phyloP scores from a whole-genome alignment of 208 protist species.

The Trypanosomatidae sp. region DNA sequence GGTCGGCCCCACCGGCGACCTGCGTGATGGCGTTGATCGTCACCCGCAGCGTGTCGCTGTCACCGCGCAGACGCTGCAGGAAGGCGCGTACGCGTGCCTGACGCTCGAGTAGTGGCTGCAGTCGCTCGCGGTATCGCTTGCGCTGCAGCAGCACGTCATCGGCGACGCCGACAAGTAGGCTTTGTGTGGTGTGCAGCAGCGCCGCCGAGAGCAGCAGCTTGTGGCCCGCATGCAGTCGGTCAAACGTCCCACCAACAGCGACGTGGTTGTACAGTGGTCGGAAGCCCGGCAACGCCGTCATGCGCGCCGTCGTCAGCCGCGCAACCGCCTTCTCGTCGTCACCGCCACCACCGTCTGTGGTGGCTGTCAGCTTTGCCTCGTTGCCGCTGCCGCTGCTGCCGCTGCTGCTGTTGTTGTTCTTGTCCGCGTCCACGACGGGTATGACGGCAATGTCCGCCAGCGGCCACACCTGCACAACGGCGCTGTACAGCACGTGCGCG shows the following conservation, averaged over 20 bases:
- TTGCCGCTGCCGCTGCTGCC: neutral
- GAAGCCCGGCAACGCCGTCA: conserved; percentile 45
- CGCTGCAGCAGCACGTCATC: conserved; percentile 27
- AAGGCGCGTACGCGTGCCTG: conserved; percentile 28
- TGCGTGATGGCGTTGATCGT: conserved; percentile 53
- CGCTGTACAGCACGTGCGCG: conserved; percentile 40
- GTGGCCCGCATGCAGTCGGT: conserved; percentile 81
- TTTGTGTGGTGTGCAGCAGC: conserved; percentile 33
- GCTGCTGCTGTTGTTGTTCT: neutral
- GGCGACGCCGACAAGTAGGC: conserved; percentile 64
- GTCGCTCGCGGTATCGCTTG: conserved; percentile 48
- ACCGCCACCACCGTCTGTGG: neutral
- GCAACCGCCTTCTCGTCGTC: neutral
- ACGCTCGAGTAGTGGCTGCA: conserved; percentile 59
- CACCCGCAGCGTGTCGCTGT: conserved; percentile 44
- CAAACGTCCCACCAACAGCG: conserved; percentile 84
- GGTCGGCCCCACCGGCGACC: conserved; percentile 50
- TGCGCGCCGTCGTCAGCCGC: neutral
- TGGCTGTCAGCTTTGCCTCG: conserved; percentile 2
- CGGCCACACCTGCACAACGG: conserved; percentile 18
- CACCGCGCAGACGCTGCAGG: conserved; percentile 26
- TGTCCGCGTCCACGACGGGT: neutral
- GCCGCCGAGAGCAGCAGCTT: conserved; percentile 77
- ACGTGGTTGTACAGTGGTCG: conserved; percentile 50
- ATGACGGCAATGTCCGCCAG: conserved; percentile 42